Evolutionary conservation across 768 basidiomycete genomes (phyloP), one percentile per base, ranked within the genome.

Genomic region (Amanita inopinata): DNA sequence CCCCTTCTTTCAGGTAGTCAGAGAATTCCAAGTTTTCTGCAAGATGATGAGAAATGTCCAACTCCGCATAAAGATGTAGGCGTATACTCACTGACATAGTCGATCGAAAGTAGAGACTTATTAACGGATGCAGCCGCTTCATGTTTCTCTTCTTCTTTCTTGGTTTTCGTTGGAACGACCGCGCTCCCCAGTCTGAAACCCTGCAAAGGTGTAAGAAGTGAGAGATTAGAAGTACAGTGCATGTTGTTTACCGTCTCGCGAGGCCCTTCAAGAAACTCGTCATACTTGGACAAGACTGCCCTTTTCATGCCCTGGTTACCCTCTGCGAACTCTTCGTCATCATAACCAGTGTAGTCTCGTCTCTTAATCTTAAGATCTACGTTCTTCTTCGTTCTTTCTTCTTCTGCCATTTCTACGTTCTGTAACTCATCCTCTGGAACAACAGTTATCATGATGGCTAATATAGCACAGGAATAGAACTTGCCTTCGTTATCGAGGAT

Each of bases 401-500:
- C 79, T 57, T 96, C 93, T 0, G 89, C 91, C 74, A 98, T 77
- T 54, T 96, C 90, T 42, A 96, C 70, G 51, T 99, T 97, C 65
- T 96, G 87, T 10, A 99, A 73, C 61, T 94, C 96, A 61, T 99
- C 96, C 83, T 99, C 96, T 94, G 56, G 24, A 7, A 34, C 35
- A 19, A 17, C 1, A 9, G 7, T 51, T 15, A 56, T 22, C 40
- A 19, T 25, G 6, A 5, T 33, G 12, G 4, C 9, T 11, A 15
- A 24, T 46, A 20, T 48, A 34, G 19, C 31, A 42, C 14, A 3
- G 43, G 31, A 15, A 17, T 15, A 24, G 1, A 14, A 49, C 64
- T 44, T 51, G 87, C 92, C 93, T 74, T 97, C 92, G 47, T 91
- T 85, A 55, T 92, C 93, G 31, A 99, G 80, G 47, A 99, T 85